A percentile compares a stretch with the other conserved stretches of the same genome.
Evolutionary conservation across 257 asterid species (phyloP).

Genomic region (Forsythia suspensa): DNA sequence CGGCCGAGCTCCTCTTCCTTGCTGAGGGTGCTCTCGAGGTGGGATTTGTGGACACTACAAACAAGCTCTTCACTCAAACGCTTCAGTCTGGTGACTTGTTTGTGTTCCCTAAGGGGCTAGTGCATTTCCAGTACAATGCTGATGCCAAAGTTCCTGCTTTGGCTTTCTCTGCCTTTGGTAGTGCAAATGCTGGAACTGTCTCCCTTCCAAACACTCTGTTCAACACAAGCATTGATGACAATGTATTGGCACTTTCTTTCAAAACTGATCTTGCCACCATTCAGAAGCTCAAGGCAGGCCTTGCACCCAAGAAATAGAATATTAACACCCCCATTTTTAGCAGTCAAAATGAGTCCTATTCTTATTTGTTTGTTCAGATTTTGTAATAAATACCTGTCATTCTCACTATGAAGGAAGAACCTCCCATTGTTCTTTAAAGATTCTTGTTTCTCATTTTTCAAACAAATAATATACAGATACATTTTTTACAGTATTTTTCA

Average conservation of each 20-base stretch:
- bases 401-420: not conserved
- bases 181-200: constrained; percentile 28
- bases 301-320: constrained; percentile 24
- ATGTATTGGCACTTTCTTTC: constrained; percentile 42
- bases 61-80: constrained; percentile 25
- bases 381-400: not conserved
- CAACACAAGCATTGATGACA: constrained; percentile 30
- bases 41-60: constrained; percentile 30
- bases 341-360: not conserved
- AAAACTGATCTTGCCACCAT: constrained; percentile 52
- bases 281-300: constrained; percentile 51
- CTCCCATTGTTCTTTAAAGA: not conserved
- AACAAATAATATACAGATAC: not conserved
- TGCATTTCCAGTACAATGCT: constrained; percentile 27
- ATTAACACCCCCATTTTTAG: not conserved
- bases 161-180: constrained; percentile 31
- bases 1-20: constrained; percentile 28
- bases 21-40: constrained; percentile 24
- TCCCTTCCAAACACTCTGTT: constrained; percentile 24
- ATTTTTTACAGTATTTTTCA: not conserved
- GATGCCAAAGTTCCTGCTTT: constrained; percentile 2
- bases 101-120: constrained; percentile 30
- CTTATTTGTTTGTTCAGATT: not conserved
- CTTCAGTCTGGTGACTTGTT: constrained; percentile 25
- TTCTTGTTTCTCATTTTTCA: not conserved